Evolutionary conservation across 768 basidiomycete genomes (phyloP).

Genomic region (Calocera viscosa): DNA sequence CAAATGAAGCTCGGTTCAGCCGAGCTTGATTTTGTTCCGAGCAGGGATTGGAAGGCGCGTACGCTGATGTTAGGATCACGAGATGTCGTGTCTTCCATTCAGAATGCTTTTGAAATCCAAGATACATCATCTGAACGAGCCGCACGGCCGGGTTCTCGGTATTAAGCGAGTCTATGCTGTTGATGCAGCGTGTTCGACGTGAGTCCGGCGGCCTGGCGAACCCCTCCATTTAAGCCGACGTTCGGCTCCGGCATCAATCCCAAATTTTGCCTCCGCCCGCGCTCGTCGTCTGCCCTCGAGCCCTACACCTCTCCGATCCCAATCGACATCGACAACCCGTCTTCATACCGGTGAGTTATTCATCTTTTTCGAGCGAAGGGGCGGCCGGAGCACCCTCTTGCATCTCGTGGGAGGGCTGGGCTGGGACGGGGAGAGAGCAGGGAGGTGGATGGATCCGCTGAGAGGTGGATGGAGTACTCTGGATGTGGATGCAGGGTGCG

Average conservation of each 20-base stretch:
- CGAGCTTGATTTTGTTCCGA: too few relatives aligned
- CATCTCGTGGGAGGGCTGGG: neutral
- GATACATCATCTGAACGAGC: too few relatives aligned
- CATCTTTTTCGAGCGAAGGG: neutral
- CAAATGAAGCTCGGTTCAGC: too few relatives aligned
- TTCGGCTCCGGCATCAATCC: neutral
- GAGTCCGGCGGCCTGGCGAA: too few relatives aligned
- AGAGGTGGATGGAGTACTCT: neutral
- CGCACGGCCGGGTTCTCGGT: too few relatives aligned
- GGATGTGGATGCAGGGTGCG: neutral
- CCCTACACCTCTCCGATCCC: neutral
- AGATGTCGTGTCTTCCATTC: too few relatives aligned
- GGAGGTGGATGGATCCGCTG: neutral
- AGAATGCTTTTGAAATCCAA: too few relatives aligned
- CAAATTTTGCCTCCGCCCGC: conserved; percentile 2
- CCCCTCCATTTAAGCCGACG: neutral
- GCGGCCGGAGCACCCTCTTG: neutral
- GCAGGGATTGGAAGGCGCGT: too few relatives aligned
- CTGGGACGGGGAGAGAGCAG: neutral
- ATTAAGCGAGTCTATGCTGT: too few relatives aligned
- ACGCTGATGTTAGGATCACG: too few relatives aligned
- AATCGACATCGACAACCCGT: conserved; percentile 6
- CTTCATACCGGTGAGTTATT: conserved; percentile 18
- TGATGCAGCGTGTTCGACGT: too few relatives aligned
- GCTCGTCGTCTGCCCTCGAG: neutral